Evolutionary conservation across 768 basidiomycete species (phyloP).

Genomic region (Russula virescens): DNA sequence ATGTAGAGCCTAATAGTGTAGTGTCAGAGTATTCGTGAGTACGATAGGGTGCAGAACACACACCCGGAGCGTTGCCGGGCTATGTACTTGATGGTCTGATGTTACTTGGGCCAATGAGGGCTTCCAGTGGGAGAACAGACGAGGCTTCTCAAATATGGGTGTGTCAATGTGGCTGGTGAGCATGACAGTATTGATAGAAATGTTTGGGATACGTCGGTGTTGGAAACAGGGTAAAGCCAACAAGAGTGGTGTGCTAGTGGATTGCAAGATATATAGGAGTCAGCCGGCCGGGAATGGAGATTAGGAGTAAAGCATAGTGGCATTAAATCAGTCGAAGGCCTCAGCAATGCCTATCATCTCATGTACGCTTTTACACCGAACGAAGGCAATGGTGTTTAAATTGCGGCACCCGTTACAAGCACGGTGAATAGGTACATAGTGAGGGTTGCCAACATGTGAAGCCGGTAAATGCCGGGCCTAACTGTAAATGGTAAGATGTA

Average conservation of each 20-base stretch:
- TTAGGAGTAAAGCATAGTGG: constrained; percentile 1
- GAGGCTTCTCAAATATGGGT: constrained; percentile 1
- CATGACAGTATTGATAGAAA: background rate
- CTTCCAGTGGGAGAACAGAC: constrained; percentile 14
- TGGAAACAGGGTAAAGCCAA: background rate
- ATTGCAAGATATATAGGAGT: constrained; percentile 4
- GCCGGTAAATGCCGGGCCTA: background rate
- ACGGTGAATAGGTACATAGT: too few species aligned
- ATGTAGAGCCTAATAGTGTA: background rate
- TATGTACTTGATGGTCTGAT: background rate
- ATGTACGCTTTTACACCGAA: background rate
- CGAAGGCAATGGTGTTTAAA: background rate
- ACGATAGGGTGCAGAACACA: background rate
- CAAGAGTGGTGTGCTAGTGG: background rate
- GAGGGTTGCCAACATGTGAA: too few species aligned
- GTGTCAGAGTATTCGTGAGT: background rate
- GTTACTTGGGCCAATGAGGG: constrained; percentile 5
- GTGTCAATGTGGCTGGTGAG: background rate
- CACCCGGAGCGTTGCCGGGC: background rate
- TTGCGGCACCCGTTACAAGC: background rate
- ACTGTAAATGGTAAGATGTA: background rate
- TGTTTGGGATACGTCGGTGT: background rate
- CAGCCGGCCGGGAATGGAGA: background rate
- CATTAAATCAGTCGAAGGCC: background rate
- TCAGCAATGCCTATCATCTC: background rate